Percentiles rank a stretch among this genome's conserved stretches.
These are phyloP conservation scores for Chrysosporium keratinophilum DNA, from an alignment of 2,329 filamentous ascomycete species.

Conservation along the genomic window DNA sequence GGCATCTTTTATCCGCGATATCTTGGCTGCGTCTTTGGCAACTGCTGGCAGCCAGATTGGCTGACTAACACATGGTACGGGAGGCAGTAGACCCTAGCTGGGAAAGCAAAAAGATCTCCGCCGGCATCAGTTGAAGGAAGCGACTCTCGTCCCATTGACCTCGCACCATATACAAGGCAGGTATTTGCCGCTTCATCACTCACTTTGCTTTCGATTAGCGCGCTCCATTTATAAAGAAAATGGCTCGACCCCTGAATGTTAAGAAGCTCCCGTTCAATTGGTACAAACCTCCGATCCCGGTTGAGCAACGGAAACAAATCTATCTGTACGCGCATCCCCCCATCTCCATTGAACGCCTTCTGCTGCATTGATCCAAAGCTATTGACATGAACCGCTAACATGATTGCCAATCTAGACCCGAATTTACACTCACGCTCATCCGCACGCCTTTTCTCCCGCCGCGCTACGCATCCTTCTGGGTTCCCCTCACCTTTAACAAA, in stretches of 20 bases:
- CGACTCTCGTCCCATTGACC: no score
- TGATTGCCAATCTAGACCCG: conserved; percentile 50
- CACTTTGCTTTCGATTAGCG: neutral
- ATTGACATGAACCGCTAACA: neutral
- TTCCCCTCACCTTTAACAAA: conserved; percentile 88
- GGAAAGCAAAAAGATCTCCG: no score
- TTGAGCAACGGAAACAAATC: conserved; percentile 32
- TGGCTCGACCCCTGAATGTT: neutral
- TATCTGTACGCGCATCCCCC: conserved; percentile 34
- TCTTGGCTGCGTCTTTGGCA: no score
- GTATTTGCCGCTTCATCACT: neutral
- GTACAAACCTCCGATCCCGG: conserved; percentile 11
- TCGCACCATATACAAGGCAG: neutral
- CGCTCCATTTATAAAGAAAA: neutral
- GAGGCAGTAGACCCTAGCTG: no score
- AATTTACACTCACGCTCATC: conserved; percentile 69
- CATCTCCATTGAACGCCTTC: no score
- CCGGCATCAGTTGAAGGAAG: no score
- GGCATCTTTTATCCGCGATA: no score
- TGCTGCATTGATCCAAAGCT: neutral
- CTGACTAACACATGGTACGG: no score
- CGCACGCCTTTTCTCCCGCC: conserved; percentile 62
- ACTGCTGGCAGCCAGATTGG: no score
- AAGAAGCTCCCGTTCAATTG: conserved; percentile 8
- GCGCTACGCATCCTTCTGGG: conserved; percentile 77